Evolutionary conservation across 345 rosid species (phyloP), one percentile per base, ranked within the genome.

Genomic region (Lepidium sativum): DNA sequence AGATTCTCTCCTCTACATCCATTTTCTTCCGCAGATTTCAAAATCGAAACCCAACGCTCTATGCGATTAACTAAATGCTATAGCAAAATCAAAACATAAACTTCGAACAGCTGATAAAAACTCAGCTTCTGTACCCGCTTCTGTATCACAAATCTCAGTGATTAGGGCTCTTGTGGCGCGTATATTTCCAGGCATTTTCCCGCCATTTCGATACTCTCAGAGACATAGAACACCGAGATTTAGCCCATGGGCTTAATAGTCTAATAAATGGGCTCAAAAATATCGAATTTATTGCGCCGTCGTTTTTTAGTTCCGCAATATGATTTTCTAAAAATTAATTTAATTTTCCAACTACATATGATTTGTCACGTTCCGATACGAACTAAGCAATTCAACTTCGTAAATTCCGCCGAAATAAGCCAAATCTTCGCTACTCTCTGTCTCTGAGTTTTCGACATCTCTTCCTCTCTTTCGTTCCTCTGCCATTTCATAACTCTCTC

Each of bases 351-450:
- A 54, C 49, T 27, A 53, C 74, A 32, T 62, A 38, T 58, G 76
- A 72, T 65, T 72, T 59, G 76, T 72, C 67, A 59, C 62, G 73
- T 71, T 51, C 83, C 94, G 90, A 83, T 88, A 81, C 82, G 64
- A 85, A 71, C 96, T 40, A 82, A 62, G 89, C 75, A 11, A 5
- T 39, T 32, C 47, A 17, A 63, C 70, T 17, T 60, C 29, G 69
- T 42, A 44, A 27, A 60, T 64, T 84, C 81, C 81, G 88, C 87
- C 90, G 78, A 74, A 4, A 60, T 14, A 62, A 23, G 37, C 9
- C 17, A 16, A 47, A 38, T 39, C 65, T 33, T 41, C 65, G 45
- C 56, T 18, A 54, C 64, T 18, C 51, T 56, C 64, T 18, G 51
- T 56, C 47, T 2, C 45, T 2, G 33, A 39, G 33, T 72, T 48